Conservation (phyloP, 2,329 filamentous ascomycete genomes). For the Cercospora nicotianae region DNA sequence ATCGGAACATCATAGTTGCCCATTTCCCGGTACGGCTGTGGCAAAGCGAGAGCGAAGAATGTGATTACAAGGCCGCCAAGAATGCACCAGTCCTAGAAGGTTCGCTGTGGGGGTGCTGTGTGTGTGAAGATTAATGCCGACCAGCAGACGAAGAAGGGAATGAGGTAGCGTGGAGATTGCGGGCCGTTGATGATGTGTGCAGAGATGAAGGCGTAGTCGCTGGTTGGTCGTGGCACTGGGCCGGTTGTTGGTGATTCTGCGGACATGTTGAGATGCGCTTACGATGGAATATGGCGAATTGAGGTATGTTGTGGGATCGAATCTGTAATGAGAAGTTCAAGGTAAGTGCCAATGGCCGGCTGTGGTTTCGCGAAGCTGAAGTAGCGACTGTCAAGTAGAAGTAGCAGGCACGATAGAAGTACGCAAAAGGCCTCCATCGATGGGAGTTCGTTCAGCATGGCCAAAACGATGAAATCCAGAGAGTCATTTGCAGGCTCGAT, state of each 20-base stretch:
- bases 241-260: background rate
- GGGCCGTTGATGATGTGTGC: conserved; percentile 4
- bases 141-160: background rate
- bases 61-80: background rate
- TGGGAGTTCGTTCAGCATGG: background rate
- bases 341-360: background rate
- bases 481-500: background rate
- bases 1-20: background rate
- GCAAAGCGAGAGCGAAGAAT: background rate
- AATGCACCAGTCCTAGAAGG: background rate
- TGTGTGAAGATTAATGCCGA: background rate
- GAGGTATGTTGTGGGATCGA: too few species aligned
- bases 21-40: background rate
- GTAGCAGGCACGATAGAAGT: background rate
- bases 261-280: background rate
- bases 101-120: background rate
- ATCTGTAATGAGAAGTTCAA: background rate
- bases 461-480: background rate
- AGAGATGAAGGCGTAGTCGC: background rate
- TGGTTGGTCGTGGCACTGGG: background rate
- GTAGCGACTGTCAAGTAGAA: background rate
- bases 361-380: too few species aligned
- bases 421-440: too few species aligned
- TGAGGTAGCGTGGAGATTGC: background rate
- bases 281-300: too few species aligned